phyloP scores from a whole-genome alignment of 257 asterid genomes.

The Fraxinus pennsylvanica region DNA sequence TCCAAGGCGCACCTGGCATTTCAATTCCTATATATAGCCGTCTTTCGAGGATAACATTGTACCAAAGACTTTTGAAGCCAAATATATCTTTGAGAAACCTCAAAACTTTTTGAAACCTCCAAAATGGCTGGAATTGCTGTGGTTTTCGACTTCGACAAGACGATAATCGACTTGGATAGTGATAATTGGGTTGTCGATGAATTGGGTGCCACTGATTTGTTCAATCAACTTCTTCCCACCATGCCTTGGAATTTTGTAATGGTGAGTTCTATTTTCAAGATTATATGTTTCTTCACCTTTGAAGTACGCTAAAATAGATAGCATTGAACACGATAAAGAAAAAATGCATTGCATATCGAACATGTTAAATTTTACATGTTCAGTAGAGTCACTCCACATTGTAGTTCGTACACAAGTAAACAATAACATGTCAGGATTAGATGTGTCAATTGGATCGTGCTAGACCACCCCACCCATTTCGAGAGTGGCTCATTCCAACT shows the following conservation, averaged over 20 bases:
- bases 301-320: background rate
- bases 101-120: background rate
- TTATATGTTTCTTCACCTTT: background rate
- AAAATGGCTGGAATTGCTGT: slow-evolving; percentile 27
- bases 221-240: slow-evolving; percentile 36
- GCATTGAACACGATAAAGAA: background rate
- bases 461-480: too few relatives aligned
- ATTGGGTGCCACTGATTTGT: slow-evolving; percentile 30
- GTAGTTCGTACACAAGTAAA: background rate
- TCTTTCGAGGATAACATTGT: background rate
- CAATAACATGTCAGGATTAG: background rate
- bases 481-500: too few relatives aligned
- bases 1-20: background rate
- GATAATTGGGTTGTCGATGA: slow-evolving; percentile 41
- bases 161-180: slow-evolving; percentile 38
- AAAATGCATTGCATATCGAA: background rate
- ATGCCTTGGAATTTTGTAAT: slow-evolving; percentile 42
- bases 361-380: background rate
- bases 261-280: slow-evolving; percentile 15
- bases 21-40: slow-evolving; percentile 4
- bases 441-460: background rate
- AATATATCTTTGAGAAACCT: background rate
- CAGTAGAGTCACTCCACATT: background rate
- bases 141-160: slow-evolving; percentile 40
- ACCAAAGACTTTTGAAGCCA: background rate